Conservation (phyloP, 148 eudicot species). For the Tetragonia tetragonoides region DNA sequence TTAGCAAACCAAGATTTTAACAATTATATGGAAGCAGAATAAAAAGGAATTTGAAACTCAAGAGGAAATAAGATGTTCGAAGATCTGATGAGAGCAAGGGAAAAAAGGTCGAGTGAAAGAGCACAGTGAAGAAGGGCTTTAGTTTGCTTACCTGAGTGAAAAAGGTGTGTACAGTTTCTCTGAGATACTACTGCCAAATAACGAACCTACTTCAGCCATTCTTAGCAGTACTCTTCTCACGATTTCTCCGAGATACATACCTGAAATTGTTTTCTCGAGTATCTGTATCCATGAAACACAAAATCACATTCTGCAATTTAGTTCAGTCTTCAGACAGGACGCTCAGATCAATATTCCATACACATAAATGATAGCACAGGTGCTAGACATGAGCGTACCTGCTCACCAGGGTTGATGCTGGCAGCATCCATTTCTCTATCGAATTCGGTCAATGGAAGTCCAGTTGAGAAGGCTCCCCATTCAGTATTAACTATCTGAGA, state of each 20-base stretch:
- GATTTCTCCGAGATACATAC: slow-evolving; percentile 86
- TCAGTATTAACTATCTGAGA: slow-evolving; percentile 69
- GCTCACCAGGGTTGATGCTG: slow-evolving; percentile 74
- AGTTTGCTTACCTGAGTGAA: slow-evolving; percentile 45
- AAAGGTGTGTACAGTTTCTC: slow-evolving; percentile 61
- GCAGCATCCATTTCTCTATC: slow-evolving; percentile 76
- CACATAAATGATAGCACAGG: background rate
- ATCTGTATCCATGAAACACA: slow-evolving; percentile 34
- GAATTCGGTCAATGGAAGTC: slow-evolving; percentile 67
- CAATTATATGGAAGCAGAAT: background rate
- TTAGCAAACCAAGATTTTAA: background rate
- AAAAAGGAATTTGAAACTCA: background rate
- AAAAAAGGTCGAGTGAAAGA: background rate
- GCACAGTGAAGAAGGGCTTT: background rate
- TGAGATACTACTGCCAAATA: slow-evolving; percentile 54
- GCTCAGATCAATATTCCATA: background rate
- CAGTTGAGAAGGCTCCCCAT: slow-evolving; percentile 82
- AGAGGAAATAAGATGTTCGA: background rate
- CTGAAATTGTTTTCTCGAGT: slow-evolving; percentile 81
- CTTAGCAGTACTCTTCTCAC: slow-evolving; percentile 60
- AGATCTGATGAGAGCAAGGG: background rate
- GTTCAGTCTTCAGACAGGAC: background rate
- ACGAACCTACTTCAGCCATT: slow-evolving; percentile 55
- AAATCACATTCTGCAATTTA: background rate
- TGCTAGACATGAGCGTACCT: slow-evolving; percentile 33